Base-by-base conservation (phyloP, 208 protist genomes). In the Leishmania tropica region DNA sequence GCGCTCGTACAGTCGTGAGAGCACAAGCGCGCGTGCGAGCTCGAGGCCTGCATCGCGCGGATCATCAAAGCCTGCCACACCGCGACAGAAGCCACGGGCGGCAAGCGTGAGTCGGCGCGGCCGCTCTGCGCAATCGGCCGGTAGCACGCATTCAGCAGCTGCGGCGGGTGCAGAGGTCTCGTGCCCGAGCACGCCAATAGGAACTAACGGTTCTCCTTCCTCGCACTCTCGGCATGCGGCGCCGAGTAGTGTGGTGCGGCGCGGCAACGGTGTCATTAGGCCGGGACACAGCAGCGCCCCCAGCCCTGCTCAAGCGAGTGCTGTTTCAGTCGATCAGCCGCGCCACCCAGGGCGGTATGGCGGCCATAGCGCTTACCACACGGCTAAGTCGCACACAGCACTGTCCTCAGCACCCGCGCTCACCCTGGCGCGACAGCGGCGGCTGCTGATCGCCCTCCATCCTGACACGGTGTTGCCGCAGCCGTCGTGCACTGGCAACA, bases 401-500 rank as follows among this genome's bases (percentile, higher is more conserved):
- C 28, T 56, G 65, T 76, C 42, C 48, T 82, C 42, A 35, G 62
- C 74, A 54, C 42, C 31, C 58, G 71, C 77, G 15, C 60, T 81
- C 62, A 1, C 47, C 45, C 35, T 67, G 21, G 47, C 75, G 54
- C 74, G 1, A 75, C 64, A 40, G 45, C 77, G 45, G 64, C 81
- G 78, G 31, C 70, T 65, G 19, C 40, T 74, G 28, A 71, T 74
- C 19, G 64, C 79, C 24, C 65, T 81, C 4, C 85, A 86, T 56
- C 81, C 85, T 11, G 75, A 79, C 85, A 88, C 78, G 6, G 79
- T 86, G 15, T 67, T 78, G 40, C 75, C 45, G 21, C 62, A 62
- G n/a, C 45, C 48, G 54, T 58, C 68, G 60, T 67, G 53, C 15
- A 77, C 68, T 1, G 28, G 51, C 15, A 89, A 73, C 79, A 79